Conservation (phyloP, 352 stramenopile species). For the Phytophthora sojae region DNA sequence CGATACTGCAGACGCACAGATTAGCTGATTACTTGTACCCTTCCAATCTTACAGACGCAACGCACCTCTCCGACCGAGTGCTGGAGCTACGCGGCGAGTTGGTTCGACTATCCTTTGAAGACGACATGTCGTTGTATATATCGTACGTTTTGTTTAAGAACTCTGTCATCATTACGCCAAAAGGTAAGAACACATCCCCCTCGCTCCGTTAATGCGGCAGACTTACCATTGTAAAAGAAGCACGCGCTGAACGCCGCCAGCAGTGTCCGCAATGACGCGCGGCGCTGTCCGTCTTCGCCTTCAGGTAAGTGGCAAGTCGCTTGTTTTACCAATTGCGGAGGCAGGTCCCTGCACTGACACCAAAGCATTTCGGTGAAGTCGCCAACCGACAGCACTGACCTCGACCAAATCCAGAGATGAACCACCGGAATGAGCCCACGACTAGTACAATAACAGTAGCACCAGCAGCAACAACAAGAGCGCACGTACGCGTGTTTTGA, state of each 20-base stretch:
- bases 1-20: constrained; percentile 37
- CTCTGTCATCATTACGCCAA: constrained; percentile 29
- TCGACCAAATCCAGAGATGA: neutral
- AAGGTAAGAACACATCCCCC: too few relatives aligned
- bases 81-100: constrained; percentile 32
- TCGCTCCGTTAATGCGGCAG: too few relatives aligned
- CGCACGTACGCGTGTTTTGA: constrained; percentile 38
- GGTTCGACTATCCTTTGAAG: constrained; percentile 30
- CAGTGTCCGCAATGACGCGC: constrained; percentile 41
- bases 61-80: constrained; percentile 50
- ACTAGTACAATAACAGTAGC: too few relatives aligned
- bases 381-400: constrained; percentile 53
- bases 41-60: neutral
- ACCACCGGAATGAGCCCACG: neutral
- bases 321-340: constrained; percentile 47
- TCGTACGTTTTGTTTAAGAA: constrained; percentile 58
- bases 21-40: neutral
- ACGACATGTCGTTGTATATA: constrained; percentile 56
- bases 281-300: constrained; percentile 36
- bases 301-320: constrained; percentile 49
- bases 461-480: neutral
- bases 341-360: constrained; percentile 66
- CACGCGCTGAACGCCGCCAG: constrained; percentile 47
- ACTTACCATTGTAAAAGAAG: constrained; percentile 48
- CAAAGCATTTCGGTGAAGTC: constrained; percentile 69